Base-by-base conservation (phyloP, 2,329 filamentous ascomycete species). In the Trematosphaeria pertusa region DNA sequence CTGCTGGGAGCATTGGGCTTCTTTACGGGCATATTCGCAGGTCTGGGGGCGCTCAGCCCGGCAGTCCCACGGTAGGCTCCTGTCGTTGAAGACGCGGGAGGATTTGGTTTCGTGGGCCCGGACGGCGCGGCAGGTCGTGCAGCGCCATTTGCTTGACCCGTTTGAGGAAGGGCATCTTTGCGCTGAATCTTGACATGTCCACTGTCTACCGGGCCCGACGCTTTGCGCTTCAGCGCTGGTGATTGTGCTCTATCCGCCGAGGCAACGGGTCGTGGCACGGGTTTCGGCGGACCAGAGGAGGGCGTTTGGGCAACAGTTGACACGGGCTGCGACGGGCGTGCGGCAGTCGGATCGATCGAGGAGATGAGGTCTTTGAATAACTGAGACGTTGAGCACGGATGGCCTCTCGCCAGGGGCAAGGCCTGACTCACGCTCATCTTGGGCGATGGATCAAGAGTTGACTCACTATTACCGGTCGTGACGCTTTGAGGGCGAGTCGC, bases 171-270 rank as follows among this genome's bases (percentile, higher is more conserved):
- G 30, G 47, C 59, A 50, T 73, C 66, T 32, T 66, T 71, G 18
- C 69, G 63, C 49, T 62, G 61, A 14, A 68, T 43, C 49, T 73
- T 73, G 40, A 51, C 46, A 40, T 66, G 62, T 36, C 50, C 59
- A 42, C 47, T 52, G 22, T 66, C 65, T 20, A 58, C 56, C 11
- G 69, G 58, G n/a, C 65, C 61, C 17, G 71, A 72, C 37, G 72
- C 72, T 54, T 74, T 74, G 49, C 72, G 70, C 57, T 74, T 75
- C 30, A 61, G 66, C 59, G 66, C 62, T 43, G 73, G 74, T 20
- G 65, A 43, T 47, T 64, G 64, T 7, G 66, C 54, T 35, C 59
- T 50, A 40, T 67, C 59, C 21, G 70, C 72, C 40, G 52, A 41
- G 20, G 48, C 56, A 34, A 52, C 48, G 36, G 64, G 66, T 39